Evolutionary conservation across 108 stramenopile species (phyloP), one percentile per base, ranked within the genome.

Genomic region (Cyclotella cryptica): DNA sequence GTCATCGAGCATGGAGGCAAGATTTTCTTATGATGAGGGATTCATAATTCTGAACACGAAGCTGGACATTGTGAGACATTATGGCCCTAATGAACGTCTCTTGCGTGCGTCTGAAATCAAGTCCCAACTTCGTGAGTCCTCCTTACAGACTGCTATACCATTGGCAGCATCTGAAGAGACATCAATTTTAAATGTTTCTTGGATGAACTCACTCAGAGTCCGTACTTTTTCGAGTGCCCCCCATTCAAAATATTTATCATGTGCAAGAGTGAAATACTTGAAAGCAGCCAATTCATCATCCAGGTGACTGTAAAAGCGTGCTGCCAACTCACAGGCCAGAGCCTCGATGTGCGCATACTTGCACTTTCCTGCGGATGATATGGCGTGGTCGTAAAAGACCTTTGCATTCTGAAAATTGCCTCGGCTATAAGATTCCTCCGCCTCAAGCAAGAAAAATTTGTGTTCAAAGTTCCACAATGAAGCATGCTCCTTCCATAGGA

Each of bases 391-490:
- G 43, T 77, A 77, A 1, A 21, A 65, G 1, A 15, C 21, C 39
- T 40, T 60, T 0, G 77, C 77, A 29, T 52, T 45, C 4, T 61
- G 44, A 22, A 62, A 13, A 18, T 71, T 39, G 27, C 47, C 35
- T 29, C 71, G 10, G 9, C 49, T 39, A 27, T 74, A 74, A 40
- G 29, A 13, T 28, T 74, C 57, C 57, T 79, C 78, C 0, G 78
- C 78, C 19, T 74, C 47, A 3, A 79, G 45, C 0, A 79, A 41
- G 4, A 41, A 55, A 17, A 41, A 30, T 39, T 74, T 73, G 45
- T 79, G 72, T 44, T 74, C 54, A 66, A 79, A 79, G 54, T 79
- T 79, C 64, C 64, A 66, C 44, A 13, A 27, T 15, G 78, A 73
- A 19, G 30, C 49, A 1, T 46, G 35, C 22, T 65, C 51, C 10